Evolutionary conservation across 768 basidiomycete genomes (phyloP), one percentile per base, ranked within the genome.

Genomic region (Auriscalpium vulgare): DNA sequence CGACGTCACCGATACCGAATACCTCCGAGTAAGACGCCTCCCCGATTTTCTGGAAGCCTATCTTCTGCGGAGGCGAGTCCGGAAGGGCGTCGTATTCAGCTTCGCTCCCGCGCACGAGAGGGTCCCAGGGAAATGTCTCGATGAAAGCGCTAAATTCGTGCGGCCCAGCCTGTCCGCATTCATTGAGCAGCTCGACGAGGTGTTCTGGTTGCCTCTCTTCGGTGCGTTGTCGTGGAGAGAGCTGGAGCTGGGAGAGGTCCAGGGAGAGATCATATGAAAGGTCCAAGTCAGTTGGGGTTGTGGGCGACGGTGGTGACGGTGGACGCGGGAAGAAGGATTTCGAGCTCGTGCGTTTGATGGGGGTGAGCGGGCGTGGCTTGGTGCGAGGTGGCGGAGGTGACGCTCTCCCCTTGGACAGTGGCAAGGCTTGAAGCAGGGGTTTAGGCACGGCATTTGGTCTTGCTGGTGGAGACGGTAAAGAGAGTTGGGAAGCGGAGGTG

Each of bases 11-110:
- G 51, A 94, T 86, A 8, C 88, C 88, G 68, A 91, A 99, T 34
- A 99, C 97, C 66, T 99, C 97, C 0, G 92, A 95, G 69, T 88
- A 99, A 50, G 89, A 91, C 8, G 97, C 97, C 72, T 99, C 97
- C 44, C 95, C 95, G 47, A 97, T 85, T 71, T 99, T 99, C 61
- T 72, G 76, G 70, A 93, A 92, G 7, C 55, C 69, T 21, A 69
- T 57, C 58, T 71, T 61, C 38, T 49, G 58, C 6, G 51, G 35
- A 0, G 29, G 47, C 29, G 29, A 29, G 29, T 29, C 29, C 23
- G 55, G 46, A 7, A 66, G 62, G n/a, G 65, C 62, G 47, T 62
- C 71, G 62, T 57, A 63, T 37, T 64, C 61, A 29, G 29, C 29
- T 35, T 62, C 59, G 10, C 66, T 64, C 45, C 69, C 68, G 47